A percentile compares a stretch with the other conserved stretches of the same genome.
phyloP scores from a whole-genome alignment of 805 yeast species.

The Candida nitratophila region DNA sequence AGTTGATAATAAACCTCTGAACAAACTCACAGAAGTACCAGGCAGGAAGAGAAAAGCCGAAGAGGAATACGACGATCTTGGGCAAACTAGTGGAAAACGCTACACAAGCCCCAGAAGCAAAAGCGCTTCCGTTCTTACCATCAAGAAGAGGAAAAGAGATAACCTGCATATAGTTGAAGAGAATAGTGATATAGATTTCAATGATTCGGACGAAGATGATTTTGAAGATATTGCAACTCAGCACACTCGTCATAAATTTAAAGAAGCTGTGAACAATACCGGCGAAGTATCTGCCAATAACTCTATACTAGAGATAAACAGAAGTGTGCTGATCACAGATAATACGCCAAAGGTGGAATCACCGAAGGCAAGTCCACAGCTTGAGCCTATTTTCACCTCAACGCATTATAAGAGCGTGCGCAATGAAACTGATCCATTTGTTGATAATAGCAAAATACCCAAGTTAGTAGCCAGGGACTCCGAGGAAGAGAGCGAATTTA shows the following conservation, averaged over 20 bases:
- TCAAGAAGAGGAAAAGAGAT: background rate
- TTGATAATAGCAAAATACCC: too few species aligned
- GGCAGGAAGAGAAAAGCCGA: background rate
- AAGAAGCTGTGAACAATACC: too few species aligned
- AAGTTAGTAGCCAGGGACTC: too few species aligned
- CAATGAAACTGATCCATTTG: background rate
- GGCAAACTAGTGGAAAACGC: too few species aligned
- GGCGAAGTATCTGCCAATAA: too few species aligned
- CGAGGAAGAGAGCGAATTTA: background rate
- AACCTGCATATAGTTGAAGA: background rate
- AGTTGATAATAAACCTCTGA: background rate
- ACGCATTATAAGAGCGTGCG: too few species aligned
- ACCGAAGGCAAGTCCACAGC: too few species aligned
- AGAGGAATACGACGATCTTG: background rate
- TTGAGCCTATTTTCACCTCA: too few species aligned
- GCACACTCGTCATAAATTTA: background rate
- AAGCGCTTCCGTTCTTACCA: background rate
- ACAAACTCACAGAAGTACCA: too few species aligned
- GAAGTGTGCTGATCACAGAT: too few species aligned
- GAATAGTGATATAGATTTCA: background rate
- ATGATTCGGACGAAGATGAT: background rate
- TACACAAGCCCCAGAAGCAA: too few species aligned
- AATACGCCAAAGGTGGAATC: too few species aligned
- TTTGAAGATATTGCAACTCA: background rate
- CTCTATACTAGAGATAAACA: background rate